These are phyloP conservation scores for Solanum habrochaites DNA, from an alignment of 257 asterid genomes.

Conservation along the genomic window DNA sequence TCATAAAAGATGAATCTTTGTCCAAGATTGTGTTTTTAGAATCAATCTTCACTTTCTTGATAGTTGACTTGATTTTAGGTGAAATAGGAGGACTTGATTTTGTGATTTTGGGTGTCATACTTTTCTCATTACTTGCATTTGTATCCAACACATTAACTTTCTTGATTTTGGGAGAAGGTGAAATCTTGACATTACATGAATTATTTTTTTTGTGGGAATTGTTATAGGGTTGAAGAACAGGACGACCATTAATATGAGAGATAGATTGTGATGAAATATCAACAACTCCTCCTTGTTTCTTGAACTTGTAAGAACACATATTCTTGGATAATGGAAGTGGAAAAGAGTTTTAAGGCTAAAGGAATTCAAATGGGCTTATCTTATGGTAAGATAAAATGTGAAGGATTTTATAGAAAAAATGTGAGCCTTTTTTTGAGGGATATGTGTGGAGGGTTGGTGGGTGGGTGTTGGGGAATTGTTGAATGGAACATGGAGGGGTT, in stretches of 20 bases:
- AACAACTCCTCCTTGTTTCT: slow-evolving; percentile 14
- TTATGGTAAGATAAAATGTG: not conserved
- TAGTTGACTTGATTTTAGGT: slow-evolving; percentile 30
- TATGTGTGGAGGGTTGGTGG: not conserved
- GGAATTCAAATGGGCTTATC: not conserved
- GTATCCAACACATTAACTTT: slow-evolving; percentile 4
- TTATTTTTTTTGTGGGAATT: slow-evolving; percentile 21
- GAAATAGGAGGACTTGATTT: slow-evolving; percentile 17
- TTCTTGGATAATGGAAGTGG: not conserved
- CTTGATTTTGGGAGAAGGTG: slow-evolving; percentile 18
- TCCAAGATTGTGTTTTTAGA: not conserved
- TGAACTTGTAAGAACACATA: slow-evolving; percentile 49
- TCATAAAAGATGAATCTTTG: slow-evolving; percentile 2
- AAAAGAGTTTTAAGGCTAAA: not conserved
- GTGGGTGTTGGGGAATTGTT: too few species aligned
- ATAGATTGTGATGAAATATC: not conserved
- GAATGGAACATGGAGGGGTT: slow-evolving; percentile 46
- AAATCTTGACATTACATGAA: not conserved
- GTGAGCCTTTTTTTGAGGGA: slow-evolving; percentile 12
- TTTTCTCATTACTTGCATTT: slow-evolving; percentile 5
- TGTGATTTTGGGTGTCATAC: slow-evolving; percentile 8
- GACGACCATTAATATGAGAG: slow-evolving; percentile 28
- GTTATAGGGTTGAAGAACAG: slow-evolving; percentile 37
- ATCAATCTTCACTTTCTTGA: slow-evolving; percentile 7
- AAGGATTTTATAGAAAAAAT: slow-evolving; percentile 15